A percentile compares a stretch with the other conserved stretches of the same genome.
Conservation (phyloP, 2,329 filamentous ascomycete genomes). For the Gnomoniopsis sp. region DNA sequence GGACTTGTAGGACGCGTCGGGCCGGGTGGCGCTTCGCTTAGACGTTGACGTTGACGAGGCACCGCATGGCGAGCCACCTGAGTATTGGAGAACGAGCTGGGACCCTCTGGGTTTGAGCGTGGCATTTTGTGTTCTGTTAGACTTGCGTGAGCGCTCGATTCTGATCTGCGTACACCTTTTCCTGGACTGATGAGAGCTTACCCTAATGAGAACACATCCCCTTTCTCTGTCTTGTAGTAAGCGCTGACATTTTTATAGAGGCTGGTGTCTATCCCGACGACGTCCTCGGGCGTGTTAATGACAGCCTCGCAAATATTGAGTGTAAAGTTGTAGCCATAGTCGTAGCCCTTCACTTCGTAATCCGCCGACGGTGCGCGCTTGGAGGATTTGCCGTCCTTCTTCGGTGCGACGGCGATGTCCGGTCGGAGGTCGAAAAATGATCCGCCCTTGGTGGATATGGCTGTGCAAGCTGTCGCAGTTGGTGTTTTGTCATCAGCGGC, state of each 20-base stretch:
- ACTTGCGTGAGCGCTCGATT: slow-evolving; percentile 12
- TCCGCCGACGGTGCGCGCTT: slow-evolving; percentile 43
- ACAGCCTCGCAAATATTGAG: slow-evolving; percentile 77
- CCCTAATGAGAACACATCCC: slow-evolving; percentile 72
- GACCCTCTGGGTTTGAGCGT: slow-evolving; percentile 59
- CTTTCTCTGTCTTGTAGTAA: slow-evolving; percentile 62
- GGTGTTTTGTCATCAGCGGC: slow-evolving; percentile 27
- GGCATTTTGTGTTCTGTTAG: slow-evolving; percentile 51
- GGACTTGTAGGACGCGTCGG: slow-evolving; percentile 22
- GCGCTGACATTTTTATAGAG: slow-evolving; percentile 74
- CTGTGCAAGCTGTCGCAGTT: slow-evolving; percentile 49
- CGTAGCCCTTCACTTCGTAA: slow-evolving; percentile 67
- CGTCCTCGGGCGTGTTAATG: slow-evolving; percentile 60
- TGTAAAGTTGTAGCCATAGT: slow-evolving; percentile 79
- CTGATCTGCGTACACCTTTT: background rate
- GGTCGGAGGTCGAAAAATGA: slow-evolving; percentile 58
- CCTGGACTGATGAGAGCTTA: slow-evolving; percentile 35
- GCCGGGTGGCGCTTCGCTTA: slow-evolving; percentile 29
- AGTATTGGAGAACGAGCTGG: slow-evolving; percentile 75
- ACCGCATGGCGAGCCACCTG: slow-evolving; percentile 71
- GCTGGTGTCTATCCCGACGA: slow-evolving; percentile 60
- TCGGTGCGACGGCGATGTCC: slow-evolving; percentile 44
- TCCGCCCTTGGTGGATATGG: slow-evolving; percentile 48
- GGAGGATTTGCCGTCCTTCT: slow-evolving; percentile 41
- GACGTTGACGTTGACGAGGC: slow-evolving; percentile 32